These are phyloP conservation scores for Aspergillus fumigatus DNA, from an alignment of 2,329 filamentous ascomycete species.

Conservation along the genomic window DNA sequence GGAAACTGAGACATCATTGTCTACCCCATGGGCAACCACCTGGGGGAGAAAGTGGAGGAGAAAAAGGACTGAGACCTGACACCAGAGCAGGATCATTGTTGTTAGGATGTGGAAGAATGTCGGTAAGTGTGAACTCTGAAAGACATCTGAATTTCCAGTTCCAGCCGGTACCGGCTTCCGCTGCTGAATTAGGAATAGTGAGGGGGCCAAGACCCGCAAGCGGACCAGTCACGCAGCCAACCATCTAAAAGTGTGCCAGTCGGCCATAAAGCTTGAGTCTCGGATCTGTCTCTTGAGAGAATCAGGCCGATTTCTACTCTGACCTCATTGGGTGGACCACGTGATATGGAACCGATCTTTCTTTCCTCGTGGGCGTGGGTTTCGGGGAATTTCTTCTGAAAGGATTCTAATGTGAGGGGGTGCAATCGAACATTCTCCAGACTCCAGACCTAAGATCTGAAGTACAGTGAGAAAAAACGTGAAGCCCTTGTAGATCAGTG, in stretches of 20 bases:
- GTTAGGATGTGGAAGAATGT: neutral
- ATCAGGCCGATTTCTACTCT: neutral
- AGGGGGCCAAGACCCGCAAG: neutral
- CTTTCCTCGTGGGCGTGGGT: neutral
- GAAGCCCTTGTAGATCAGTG: neutral
- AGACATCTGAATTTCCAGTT: neutral
- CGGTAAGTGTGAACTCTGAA: neutral
- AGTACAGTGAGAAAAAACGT: neutral
- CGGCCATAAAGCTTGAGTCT: neutral
- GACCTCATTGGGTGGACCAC: neutral
- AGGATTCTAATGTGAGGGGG: neutral
- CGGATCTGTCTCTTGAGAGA: neutral
- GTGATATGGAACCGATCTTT: neutral
- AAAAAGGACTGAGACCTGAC: neutral
- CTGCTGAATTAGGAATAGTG: neutral
- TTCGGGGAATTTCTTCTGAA: neutral
- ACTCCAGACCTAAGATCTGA: neutral
- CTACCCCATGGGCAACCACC: slow-evolving; percentile 5
- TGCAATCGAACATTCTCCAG: neutral
- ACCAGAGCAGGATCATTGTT: neutral
- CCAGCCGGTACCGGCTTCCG: neutral
- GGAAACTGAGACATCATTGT: slow-evolving; percentile 17
- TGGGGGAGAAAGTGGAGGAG: slow-evolving; percentile 1
- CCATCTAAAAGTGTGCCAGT: neutral
- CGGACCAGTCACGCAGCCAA: neutral